Conservation (phyloP, 495 filamentous ascomycete species). For the Podospora didyma region DNA sequence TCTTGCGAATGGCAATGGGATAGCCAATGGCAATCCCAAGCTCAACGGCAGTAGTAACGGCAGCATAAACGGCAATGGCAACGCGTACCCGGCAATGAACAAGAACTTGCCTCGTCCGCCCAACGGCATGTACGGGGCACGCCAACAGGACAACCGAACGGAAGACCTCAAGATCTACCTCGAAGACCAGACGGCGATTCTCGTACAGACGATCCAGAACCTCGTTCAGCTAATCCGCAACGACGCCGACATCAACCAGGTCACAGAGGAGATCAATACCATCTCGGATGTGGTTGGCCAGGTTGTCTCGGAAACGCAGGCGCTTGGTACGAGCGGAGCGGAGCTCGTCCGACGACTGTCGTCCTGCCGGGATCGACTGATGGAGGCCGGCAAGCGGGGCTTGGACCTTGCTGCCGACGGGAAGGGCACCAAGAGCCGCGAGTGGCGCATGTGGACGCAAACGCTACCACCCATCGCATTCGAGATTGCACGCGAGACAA, state of each 20-base stretch:
- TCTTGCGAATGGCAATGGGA: slow-evolving; percentile 20
- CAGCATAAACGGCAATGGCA: slow-evolving; percentile 3
- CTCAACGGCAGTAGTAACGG: slow-evolving; percentile 10
- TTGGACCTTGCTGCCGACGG: slow-evolving; percentile 48
- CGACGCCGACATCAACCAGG: slow-evolving; percentile 59
- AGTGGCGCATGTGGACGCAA: slow-evolving; percentile 62
- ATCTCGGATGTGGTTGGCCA: slow-evolving; percentile 68
- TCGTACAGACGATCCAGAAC: slow-evolving; percentile 78
- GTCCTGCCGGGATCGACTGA: slow-evolving; percentile 60
- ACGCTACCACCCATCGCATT: slow-evolving; percentile 80
- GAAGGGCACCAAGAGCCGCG: slow-evolving; percentile 41
- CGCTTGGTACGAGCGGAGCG: slow-evolving; percentile 48
- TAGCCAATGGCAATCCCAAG: slow-evolving; percentile 15
- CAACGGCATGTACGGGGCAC: slow-evolving; percentile 21
- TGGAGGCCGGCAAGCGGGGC: slow-evolving; percentile 63
- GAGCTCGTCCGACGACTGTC: slow-evolving; percentile 62
- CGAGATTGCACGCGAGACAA: slow-evolving; percentile 79
- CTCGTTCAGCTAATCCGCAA: slow-evolving; percentile 76
- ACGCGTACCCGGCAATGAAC: slow-evolving; percentile 29
- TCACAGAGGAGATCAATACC: slow-evolving; percentile 65
- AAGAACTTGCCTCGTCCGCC: slow-evolving; percentile 33
- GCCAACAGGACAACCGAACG: slow-evolving; percentile 46
- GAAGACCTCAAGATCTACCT: slow-evolving; percentile 78
- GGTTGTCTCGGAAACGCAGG: slow-evolving; percentile 63
- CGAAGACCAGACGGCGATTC: slow-evolving; percentile 75